A percentile compares a stretch with the other conserved stretches of the same genome.
Evolutionary conservation across 2,329 filamentous ascomycete genomes (phyloP).

Genomic region (Arthrobotrys entomopaga): DNA sequence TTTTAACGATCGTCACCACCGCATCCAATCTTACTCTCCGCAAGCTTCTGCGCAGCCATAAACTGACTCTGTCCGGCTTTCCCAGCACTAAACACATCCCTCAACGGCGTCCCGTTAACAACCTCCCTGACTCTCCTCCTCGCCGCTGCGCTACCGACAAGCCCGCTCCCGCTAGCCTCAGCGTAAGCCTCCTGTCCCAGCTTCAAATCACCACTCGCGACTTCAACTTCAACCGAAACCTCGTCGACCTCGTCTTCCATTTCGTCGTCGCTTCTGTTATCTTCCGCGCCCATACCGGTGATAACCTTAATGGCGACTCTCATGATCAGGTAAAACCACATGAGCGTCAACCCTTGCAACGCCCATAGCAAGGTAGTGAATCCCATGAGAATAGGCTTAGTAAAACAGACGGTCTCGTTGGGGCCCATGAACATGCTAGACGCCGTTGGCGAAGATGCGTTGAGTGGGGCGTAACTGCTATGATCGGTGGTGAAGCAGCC

Average conservation of each 20-base stretch:
- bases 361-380: constrained; percentile 82
- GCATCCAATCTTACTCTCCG: constrained; percentile 54
- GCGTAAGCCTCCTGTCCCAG: constrained; percentile 25
- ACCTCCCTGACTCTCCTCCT: constrained; percentile 35
- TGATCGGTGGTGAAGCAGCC: constrained; percentile 72
- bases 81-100: constrained; percentile 46
- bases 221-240: constrained; percentile 55
- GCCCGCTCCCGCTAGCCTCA: constrained; percentile 40
- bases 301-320: constrained; percentile 83
- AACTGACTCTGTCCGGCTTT: constrained; percentile 47
- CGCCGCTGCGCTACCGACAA: constrained; percentile 26
- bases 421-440: constrained; percentile 60
- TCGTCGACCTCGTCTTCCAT: constrained; percentile 72
- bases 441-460: constrained; percentile 76
- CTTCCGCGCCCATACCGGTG: constrained; percentile 79
- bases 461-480: constrained; percentile 63
- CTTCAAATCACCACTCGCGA: constrained; percentile 31
- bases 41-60: constrained; percentile 51
- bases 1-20: constrained; percentile 53
- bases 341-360: constrained; percentile 80
- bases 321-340: constrained; percentile 91
- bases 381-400: constrained; percentile 75
- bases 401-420: constrained; percentile 81
- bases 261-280: constrained; percentile 87
- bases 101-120: constrained; percentile 37